Evolutionary conservation across 2,329 filamentous ascomycete species (phyloP), one percentile per base, ranked within the genome.

Genomic region (Penicillium sp.): DNA sequence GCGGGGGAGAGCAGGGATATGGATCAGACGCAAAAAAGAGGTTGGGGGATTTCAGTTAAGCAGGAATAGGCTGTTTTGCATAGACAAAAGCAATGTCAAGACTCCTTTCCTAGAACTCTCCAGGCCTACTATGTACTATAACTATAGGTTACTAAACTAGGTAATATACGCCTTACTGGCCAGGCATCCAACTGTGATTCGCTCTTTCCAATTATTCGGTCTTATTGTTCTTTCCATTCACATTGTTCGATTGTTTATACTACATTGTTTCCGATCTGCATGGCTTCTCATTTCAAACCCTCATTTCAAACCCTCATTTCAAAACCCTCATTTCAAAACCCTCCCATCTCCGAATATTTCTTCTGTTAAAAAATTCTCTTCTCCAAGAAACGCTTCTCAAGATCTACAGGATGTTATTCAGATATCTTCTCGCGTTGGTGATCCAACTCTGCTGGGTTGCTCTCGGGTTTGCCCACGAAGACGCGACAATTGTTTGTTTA

Each of bases 401-500:
- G 21, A 23, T 17, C 27, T 33, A 12, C 48, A 45, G 23, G 17
- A 57, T 57, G 55, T 10, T 42, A 6, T 23, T 38, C 36, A 45
- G 17, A 36, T 48, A 35, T 19, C 49, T 42, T 12, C 13, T 53
- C n/a, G 17, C 23, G 3, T 17, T 52, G 7, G 21, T 19, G 9
- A 35, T 57, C 13, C 55, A 57, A 31, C 25, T 57, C 3, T 41
- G 21, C 42, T 57, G 55, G 49, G 7, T 35, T 41, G 8, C 17
- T 48, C 35, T 47, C 17, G 49, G 49, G 15, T 1, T 48, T n/a
- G 42, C 49, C 13, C 27, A 51, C 10, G 1, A 44, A 29, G 42
- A 41, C 15, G 21, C 27, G n/a, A 57, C 55, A 25, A 31, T 57
- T 33, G 55, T 57, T 23, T 42, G 54, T 53, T 36, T 41, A 35